Base-by-base conservation (phyloP, 805 yeast genomes). In the Brettanomyces bruxellensis region DNA sequence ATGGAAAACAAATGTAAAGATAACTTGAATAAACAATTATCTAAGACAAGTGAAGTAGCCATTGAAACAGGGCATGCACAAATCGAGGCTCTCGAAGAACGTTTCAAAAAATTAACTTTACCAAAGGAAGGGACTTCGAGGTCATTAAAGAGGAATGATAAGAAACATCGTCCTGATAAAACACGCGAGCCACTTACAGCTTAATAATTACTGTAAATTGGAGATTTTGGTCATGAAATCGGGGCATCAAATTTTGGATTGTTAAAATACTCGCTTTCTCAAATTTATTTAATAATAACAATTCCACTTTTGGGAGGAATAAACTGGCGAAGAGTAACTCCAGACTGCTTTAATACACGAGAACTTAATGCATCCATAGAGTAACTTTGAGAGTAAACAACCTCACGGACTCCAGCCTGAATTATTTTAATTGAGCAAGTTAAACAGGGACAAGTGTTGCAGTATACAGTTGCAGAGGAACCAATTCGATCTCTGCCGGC, bases 401-500 rank as follows among this genome's bases (percentile, higher is more conserved):
- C 99, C 61, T 90, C 96, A 13, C 69, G 73, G 40, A 93, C 81
- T 1, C 99, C 99, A 52, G 84, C 73, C 65, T 93, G 99, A 7
- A 89, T 95, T 45, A 93, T 91, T 66, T 93, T 93, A 38, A 93
- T 88, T 4, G 95, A 81, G 61, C 99, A 93, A 0, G 99, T 93
- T 49, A 93, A 69, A 61, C 99, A 93, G 0, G 99, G 99, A 58
- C 99, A 86, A 0, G 99, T 93, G 62, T 93, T 93, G 66, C 99
- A 93, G 61, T 93, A 93, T 47, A 89, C 65, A 0, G 79, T 80
- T 7, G 86, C 81, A 38, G 69, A 64, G 9, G 65, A 65, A 0
- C 86, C 86, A 9, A 87, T 75, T 47, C 98, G 69, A 53, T 86
- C 95, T 51, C 97, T 72, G 1, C 99, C 99, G 6, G 96, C 87